Conservation (phyloP, 768 basidiomycete species). For the Galerina sulciceps region DNA sequence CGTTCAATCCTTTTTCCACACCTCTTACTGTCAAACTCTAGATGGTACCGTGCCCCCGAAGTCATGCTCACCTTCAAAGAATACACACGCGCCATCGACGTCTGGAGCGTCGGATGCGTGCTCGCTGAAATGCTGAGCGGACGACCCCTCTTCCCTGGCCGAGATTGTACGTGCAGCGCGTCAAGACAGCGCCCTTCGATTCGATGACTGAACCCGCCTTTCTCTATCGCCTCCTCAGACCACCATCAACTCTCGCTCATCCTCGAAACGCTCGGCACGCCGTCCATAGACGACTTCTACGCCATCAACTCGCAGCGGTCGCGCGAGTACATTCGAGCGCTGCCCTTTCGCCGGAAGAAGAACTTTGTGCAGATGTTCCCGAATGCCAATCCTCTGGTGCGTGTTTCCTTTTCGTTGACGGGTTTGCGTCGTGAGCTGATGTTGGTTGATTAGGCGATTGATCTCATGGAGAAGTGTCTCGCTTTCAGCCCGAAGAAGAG, state of each 20-base stretch:
- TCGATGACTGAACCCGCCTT: slow-evolving; percentile 7
- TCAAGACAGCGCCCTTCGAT: slow-evolving; percentile 1
- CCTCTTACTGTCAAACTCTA: slow-evolving; percentile 22
- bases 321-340: slow-evolving; percentile 85
- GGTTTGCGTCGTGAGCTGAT: not conserved
- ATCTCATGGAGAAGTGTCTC: slow-evolving; percentile 79
- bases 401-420: slow-evolving; percentile 23
- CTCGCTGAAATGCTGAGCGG: slow-evolving; percentile 92
- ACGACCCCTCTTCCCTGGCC: slow-evolving; percentile 93
- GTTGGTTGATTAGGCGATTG: slow-evolving; percentile 54
- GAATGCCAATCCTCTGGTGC: slow-evolving; percentile 70
- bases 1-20: not conserved
- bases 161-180: slow-evolving; percentile 68
- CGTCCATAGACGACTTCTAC: slow-evolving; percentile 92
- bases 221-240: slow-evolving; percentile 51
- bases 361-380: slow-evolving; percentile 74
- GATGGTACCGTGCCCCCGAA: slow-evolving; percentile 98
- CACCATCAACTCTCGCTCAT: slow-evolving; percentile 94
- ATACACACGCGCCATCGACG: slow-evolving; percentile 87
- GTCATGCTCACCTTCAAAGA: slow-evolving; percentile 98
- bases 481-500: slow-evolving; percentile 88
- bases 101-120: slow-evolving; percentile 88
- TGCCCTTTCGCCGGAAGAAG: slow-evolving; percentile 85
- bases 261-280: slow-evolving; percentile 91
- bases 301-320: slow-evolving; percentile 82